Percentiles rank a stretch among this genome's conserved stretches.
Evolutionary conservation across 495 filamentous ascomycete genomes (phyloP).

Genomic region (Neurospora tetrasperma): DNA sequence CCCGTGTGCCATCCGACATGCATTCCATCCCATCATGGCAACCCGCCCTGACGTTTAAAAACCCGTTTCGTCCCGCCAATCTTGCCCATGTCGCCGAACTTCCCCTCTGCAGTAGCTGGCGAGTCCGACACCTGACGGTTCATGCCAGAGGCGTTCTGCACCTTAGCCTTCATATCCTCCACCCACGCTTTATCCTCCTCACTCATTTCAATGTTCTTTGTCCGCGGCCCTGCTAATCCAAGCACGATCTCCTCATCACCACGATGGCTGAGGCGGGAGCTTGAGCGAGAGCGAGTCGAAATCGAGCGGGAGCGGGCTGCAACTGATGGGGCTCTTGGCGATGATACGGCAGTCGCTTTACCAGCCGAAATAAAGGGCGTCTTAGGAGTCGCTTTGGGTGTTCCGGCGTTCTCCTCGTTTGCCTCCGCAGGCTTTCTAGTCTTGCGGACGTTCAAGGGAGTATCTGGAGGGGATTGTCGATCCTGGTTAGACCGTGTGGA

Average conservation of each 20-base stretch:
- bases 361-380: background rate
- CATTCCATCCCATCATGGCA: background rate
- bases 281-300: slow-evolving; percentile 31
- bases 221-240: slow-evolving; percentile 53
- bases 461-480: slow-evolving; percentile 20
- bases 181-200: slow-evolving; percentile 61
- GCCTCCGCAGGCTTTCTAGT: slow-evolving; percentile 29
- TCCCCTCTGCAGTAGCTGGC: slow-evolving; percentile 14
- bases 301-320: slow-evolving; percentile 24
- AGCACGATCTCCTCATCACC: slow-evolving; percentile 45
- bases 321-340: slow-evolving; percentile 7
- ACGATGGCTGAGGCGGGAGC: slow-evolving; percentile 37
- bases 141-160: slow-evolving; percentile 40
- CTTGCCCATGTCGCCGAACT: slow-evolving; percentile 50
- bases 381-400: background rate
- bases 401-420: slow-evolving; percentile 13
- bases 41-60: slow-evolving; percentile 23
- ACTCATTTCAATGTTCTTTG: slow-evolving; percentile 47
- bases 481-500: slow-evolving; percentile 23
- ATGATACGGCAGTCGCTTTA: slow-evolving; percentile 8
- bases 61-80: slow-evolving; percentile 47
- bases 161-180: slow-evolving; percentile 61
- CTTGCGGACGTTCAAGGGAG: slow-evolving; percentile 39
- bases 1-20: background rate
- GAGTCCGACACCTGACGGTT: slow-evolving; percentile 23